A percentile compares a stretch with the other conserved stretches of the same genome.
phyloP scores from a whole-genome alignment of 108 stramenopile species.

The Chaetoceros tenuissimus region DNA sequence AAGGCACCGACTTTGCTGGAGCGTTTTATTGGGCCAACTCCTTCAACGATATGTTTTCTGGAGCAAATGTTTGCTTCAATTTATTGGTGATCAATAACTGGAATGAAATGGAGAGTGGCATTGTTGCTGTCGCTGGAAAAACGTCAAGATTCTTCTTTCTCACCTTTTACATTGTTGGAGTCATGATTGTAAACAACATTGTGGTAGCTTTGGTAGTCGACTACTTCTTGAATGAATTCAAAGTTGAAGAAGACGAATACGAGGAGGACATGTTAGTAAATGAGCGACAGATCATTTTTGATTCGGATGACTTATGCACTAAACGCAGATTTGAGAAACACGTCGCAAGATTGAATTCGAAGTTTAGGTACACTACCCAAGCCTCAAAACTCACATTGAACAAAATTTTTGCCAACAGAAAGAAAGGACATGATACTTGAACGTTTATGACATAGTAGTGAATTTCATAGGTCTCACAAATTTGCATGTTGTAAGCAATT shows the following conservation, averaged over 20 bases:
- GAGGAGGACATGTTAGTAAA: constrained; percentile 28
- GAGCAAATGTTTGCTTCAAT: constrained; percentile 74
- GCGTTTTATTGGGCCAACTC: constrained; percentile 73
- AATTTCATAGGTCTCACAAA: too few relatives aligned
- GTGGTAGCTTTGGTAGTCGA: constrained; percentile 73
- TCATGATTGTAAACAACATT: constrained; percentile 67
- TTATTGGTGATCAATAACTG: constrained; percentile 79
- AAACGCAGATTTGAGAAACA: neutral
- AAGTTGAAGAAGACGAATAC: constrained; percentile 13
- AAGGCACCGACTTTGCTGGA: constrained; percentile 48
- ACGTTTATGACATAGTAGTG: too few relatives aligned
- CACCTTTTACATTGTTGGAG: constrained; percentile 57
- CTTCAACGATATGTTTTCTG: constrained; percentile 75
- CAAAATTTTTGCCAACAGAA: neutral
- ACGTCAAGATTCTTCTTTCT: constrained; percentile 61
- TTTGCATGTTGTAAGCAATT: too few relatives aligned
- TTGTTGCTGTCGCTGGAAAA: constrained; percentile 30
- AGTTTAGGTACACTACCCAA: neutral
- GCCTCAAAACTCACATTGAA: neutral
- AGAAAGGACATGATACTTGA: too few relatives aligned
- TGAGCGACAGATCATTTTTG: constrained; percentile 5
- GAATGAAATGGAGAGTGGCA: constrained; percentile 32
- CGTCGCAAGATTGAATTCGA: neutral
- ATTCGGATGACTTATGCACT: neutral
- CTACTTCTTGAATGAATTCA: constrained; percentile 52